Evolutionary conservation across 768 basidiomycete species (phyloP), one percentile per base, ranked within the genome.

Genomic region (Gloeostereum incarnatum): DNA sequence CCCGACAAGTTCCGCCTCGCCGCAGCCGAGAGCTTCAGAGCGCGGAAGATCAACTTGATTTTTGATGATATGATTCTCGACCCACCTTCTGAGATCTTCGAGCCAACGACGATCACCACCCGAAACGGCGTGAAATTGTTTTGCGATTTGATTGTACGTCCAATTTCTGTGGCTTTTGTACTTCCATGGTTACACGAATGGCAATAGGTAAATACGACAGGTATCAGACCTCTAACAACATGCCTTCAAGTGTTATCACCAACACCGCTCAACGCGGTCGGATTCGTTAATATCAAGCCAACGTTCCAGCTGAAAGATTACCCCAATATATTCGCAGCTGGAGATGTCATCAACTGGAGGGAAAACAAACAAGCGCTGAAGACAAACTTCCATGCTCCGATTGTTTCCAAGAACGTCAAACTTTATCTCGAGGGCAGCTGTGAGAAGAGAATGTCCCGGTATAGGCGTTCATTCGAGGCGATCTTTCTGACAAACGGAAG

Each of bases 291-390:
- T 43, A 67, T 84, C 9, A 49, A 55, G 19, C 63, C 74, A 2
- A 79, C 77, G 0, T 61, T 85, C 25, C 78, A 81, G 47, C 54
- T 85, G 2, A 48, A 45, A 4, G 57, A 54, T 0, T 57, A 78
- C 51, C 57, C 71, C 0, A 63, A 64, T 41, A 70, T 85, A 9
- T 83, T 78, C 40, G 84, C 81, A 0, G 63, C 58, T 2, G 82
- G 82, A 1, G 82, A 86, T 48, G 65, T 78, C 41, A 69, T 77
- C 43, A 73, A 78, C 26, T 75, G 70, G 62, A 40, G 56, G 1
- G 82, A 82, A 53, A 73, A 81, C 54, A 82, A 81, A 47, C 78
- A 66, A 34, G 52, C 56, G 2, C 52, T 42, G 11, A 81, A 83
- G 51, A 60, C 59, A 0, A 17, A 37, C 2, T 48, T 46, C 4